A percentile compares a stretch with the other conserved stretches of the same genome.
phyloP scores from a whole-genome alignment of 805 yeast species.

The Wickerhamomyces subpelliculosus region DNA sequence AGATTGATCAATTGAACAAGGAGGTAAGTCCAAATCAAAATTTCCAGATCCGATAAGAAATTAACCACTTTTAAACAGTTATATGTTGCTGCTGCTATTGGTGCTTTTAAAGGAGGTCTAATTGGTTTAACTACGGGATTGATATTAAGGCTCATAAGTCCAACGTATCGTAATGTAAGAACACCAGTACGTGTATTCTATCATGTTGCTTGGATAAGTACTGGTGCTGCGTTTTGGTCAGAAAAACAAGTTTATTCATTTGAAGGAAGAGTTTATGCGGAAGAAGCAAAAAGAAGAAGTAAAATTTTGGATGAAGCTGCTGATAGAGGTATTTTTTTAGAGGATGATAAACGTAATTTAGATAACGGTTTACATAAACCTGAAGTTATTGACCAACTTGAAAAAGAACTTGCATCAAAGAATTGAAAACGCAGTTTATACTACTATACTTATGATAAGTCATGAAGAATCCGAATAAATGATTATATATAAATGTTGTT shows the following conservation, averaged over 20 bases:
- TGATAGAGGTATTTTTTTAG: slow-evolving; percentile 35
- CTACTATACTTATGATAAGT: too few species aligned
- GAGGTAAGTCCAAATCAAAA: slow-evolving; percentile 26
- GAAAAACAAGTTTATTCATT: slow-evolving; percentile 32
- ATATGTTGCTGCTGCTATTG: slow-evolving; percentile 30
- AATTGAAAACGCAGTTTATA: too few species aligned
- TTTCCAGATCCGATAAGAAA: neutral
- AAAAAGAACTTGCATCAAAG: too few species aligned
- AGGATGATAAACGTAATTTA: slow-evolving; percentile 22
- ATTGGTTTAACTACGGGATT: slow-evolving; percentile 29
- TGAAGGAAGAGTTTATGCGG: slow-evolving; percentile 26
- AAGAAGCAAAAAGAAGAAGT: slow-evolving; percentile 28
- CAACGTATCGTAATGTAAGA: slow-evolving; percentile 31
- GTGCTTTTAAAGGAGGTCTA: slow-evolving; percentile 35
- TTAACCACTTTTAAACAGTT: slow-evolving; percentile 15
- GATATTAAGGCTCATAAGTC: slow-evolving; percentile 26
- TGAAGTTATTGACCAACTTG: too few species aligned
- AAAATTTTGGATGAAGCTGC: slow-evolving; percentile 36
- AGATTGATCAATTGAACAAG: slow-evolving; percentile 27
- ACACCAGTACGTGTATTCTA: slow-evolving; percentile 34
- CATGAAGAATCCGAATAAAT: too few species aligned
- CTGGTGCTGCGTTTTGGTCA: slow-evolving; percentile 35
- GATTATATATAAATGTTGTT: too few species aligned
- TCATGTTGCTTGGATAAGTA: slow-evolving; percentile 33
- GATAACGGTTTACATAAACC: slow-evolving; percentile 6